Evolutionary conservation across 345 rosid species (phyloP), one percentile per base, ranked within the genome.

Genomic region (Barbarea vulgaris): DNA sequence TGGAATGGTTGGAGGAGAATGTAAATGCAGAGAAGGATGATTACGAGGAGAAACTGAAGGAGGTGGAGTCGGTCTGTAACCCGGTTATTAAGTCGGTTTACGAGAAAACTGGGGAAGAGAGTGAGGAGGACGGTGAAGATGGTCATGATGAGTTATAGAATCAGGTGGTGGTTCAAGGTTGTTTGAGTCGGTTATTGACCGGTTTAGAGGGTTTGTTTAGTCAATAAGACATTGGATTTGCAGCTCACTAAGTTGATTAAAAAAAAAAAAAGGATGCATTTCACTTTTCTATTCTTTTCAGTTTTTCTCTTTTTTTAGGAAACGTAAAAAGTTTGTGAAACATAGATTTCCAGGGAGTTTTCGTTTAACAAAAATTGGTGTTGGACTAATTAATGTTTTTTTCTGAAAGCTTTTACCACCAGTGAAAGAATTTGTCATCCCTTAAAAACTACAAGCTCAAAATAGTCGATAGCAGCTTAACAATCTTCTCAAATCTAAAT

Each of bases 1-100:
- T 81, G 18, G 87, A 84, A 50, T 88, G 91, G 89, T 62, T 88
- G 50, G 89, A 87, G 31, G 85, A 83, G 74, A 86, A 83, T 66
- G 83, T 75, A 64, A 64, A 78, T 50, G 90, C 83, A 1, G 88
- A 82, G 61, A 85, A 83, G 71, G 80, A 87, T 39, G 90, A 87
- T 57, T 86, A 66, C 39, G 87, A 83, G 1, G 86, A 85, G 81
- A 84, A 85, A 77, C 3, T 85, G 66, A 82, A 83, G 78, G 87
- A 87, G 42, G 84, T 85, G 12, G 87, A 85, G 50, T 85, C 51
- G 12, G 88, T 87, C 8, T 85, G 88, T 36, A 76, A 80, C 28
- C 89, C 88, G 25, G 79, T 84, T 41, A 87, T 84, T 25, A 87
- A 67, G 57, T 71, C 87, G 60, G 81, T 76, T 5, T 89, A 85